A percentile compares a stretch with the other conserved stretches of the same genome.
Conservation (phyloP, 441 rosid species). For the Breynia disticha region DNA sequence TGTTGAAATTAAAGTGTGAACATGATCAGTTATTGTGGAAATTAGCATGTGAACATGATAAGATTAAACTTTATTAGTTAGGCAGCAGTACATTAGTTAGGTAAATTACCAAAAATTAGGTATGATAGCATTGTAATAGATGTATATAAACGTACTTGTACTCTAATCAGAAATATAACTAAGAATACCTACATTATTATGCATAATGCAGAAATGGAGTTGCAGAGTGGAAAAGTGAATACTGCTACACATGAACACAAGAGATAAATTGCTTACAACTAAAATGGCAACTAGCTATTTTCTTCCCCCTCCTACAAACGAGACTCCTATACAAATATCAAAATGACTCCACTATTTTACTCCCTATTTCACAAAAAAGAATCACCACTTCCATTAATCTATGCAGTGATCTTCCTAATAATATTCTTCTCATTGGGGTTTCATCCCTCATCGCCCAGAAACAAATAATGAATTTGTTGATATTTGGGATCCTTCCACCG, state of each 20-base stretch:
- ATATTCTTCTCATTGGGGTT: conserved; percentile 10
- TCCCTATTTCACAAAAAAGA: conserved; percentile 8
- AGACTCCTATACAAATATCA: conserved; percentile 35
- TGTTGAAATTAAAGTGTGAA: no score
- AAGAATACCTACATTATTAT: no score
- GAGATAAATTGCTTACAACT: conserved; percentile 15
- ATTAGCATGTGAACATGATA: no score
- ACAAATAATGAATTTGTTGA: conserved; percentile 52
- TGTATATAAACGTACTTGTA: no score
- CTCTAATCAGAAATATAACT: no score
- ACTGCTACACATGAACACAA: conserved; percentile 11
- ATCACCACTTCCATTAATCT: conserved; percentile 15
- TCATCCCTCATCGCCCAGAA: conserved; percentile 47
- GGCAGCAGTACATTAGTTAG: no score
- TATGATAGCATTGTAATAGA: no score
- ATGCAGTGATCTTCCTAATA: conserved; percentile 15
- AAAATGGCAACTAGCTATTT: conserved; percentile 19
- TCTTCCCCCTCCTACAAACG: conserved; percentile 15
- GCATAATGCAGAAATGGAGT: conserved; percentile 15
- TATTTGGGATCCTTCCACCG: conserved; percentile 49
- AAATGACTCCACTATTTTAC: conserved; percentile 10
- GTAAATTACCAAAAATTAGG: no score
- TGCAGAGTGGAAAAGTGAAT: conserved; percentile 16
- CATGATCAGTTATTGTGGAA: no score
- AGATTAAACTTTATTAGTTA: no score